These are phyloP conservation scores for Inga oerstediana DNA, from an alignment of 306 rosid species.

Conservation along the genomic window DNA sequence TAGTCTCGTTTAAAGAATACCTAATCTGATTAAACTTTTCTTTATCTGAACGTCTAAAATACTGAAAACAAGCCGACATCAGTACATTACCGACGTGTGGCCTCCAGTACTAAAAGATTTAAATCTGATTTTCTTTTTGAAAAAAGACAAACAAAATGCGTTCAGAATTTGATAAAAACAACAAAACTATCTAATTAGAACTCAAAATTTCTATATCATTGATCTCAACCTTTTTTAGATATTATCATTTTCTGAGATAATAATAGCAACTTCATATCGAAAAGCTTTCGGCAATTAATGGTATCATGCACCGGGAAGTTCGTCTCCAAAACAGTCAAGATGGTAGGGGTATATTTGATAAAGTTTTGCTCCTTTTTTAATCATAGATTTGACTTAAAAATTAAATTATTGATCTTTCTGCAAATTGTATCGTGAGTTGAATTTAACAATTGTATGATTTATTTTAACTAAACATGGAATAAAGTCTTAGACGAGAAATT, in stretches of 20 bases:
- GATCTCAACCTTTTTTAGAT: background rate
- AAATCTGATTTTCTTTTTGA: background rate
- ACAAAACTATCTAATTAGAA: background rate
- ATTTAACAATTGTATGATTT: constrained; percentile 22
- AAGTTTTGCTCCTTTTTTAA: constrained; percentile 4
- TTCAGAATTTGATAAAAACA: background rate
- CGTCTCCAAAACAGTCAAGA: constrained; percentile 30
- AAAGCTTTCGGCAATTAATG: constrained; percentile 27
- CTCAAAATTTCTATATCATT: background rate
- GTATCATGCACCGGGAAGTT: constrained; percentile 11
- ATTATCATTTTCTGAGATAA: constrained; percentile 32
- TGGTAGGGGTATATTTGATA: background rate
- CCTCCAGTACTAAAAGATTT: constrained; percentile 9
- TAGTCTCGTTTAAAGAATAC: background rate
- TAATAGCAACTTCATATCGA: constrained; percentile 6
- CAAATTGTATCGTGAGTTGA: background rate
- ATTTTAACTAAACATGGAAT: constrained; percentile 25
- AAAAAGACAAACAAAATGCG: background rate
- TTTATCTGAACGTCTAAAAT: constrained; percentile 16
- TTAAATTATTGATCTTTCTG: constrained; percentile 38
- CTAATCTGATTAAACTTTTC: background rate
- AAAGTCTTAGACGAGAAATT: constrained; percentile 9
- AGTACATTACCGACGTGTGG: constrained; percentile 33
- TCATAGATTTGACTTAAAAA: constrained; percentile 29
- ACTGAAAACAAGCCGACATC: constrained; percentile 43